Conservation (phyloP, 2,329 filamentous ascomycete genomes). For the Fusarium aywerte region DNA sequence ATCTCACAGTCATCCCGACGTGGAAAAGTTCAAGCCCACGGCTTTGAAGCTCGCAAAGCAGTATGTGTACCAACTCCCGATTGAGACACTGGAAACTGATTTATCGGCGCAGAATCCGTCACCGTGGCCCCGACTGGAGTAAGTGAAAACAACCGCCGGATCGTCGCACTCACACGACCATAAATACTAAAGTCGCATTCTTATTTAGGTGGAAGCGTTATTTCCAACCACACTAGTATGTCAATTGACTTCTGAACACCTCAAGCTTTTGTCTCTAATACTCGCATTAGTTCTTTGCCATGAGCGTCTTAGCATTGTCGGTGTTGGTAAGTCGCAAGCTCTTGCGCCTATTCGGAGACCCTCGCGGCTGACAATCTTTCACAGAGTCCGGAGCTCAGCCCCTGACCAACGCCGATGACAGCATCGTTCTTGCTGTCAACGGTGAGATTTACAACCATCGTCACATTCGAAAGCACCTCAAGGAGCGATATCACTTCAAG, state of each 20-base stretch:
- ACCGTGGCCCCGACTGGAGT: conserved; percentile 99
- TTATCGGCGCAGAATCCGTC: conserved; percentile 74
- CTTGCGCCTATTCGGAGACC: conserved; percentile 17
- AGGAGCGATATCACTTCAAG: conserved; percentile 93
- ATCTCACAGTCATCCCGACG: conserved; percentile 80
- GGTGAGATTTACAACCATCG: conserved; percentile 99
- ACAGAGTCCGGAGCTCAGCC: conserved; percentile 95
- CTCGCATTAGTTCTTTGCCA: conserved; percentile 82
- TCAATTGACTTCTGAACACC: conserved; percentile 37
- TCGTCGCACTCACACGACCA: conserved; percentile 7
- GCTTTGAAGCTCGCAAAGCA: conserved; percentile 94
- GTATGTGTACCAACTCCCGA: conserved; percentile 62
- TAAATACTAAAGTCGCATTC: conserved; percentile 48
- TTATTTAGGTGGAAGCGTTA: conserved; percentile 86
- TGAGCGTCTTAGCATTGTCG: conserved; percentile 97
- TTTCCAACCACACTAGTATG: conserved; percentile 90
- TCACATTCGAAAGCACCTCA: conserved; percentile 87
- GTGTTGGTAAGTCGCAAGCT: conserved; percentile 75
- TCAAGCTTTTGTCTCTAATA: conserved; percentile 43
- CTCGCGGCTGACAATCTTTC: conserved; percentile 30
- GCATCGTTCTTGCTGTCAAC: conserved; percentile 93
- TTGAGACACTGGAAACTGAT: conserved; percentile 25
- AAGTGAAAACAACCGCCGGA: conserved; percentile 57
- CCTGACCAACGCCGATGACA: conserved; percentile 89
- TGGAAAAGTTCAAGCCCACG: conserved; percentile 94